Evolutionary conservation across 2,329 filamentous ascomycete genomes (phyloP).

Genomic region (Phyllosticta citriasiana): DNA sequence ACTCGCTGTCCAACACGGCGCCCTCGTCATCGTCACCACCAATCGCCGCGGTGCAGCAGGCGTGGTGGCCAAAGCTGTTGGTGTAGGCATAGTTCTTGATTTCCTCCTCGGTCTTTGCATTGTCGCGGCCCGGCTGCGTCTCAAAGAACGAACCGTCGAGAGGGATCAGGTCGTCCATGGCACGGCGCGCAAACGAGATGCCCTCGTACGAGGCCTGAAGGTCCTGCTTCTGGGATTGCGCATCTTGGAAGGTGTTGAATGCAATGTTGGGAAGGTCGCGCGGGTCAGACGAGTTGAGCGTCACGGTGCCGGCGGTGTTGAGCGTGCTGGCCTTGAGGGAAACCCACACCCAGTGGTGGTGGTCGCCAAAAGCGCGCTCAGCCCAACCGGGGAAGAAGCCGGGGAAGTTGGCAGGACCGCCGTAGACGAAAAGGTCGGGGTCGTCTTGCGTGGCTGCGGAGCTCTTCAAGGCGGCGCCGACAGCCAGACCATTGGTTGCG

Average conservation of each 20-base stretch:
- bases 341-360: slow-evolving; percentile 39
- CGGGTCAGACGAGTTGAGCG: slow-evolving; percentile 50
- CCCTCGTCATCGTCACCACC: slow-evolving; percentile 43
- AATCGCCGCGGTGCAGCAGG: slow-evolving; percentile 45
- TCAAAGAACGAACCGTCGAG: slow-evolving; percentile 29
- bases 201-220: slow-evolving; percentile 46
- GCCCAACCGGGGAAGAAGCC: slow-evolving; percentile 48
- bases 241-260: slow-evolving; percentile 31
- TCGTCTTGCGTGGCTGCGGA: slow-evolving; percentile 39
- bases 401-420: slow-evolving; percentile 44
- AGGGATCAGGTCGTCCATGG: slow-evolving; percentile 14
- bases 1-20: slow-evolving; percentile 47
- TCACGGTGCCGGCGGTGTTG: slow-evolving; percentile 52
- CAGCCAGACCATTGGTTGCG: slow-evolving; percentile 43
- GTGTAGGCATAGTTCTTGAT: slow-evolving; percentile 26
- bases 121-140: slow-evolving; percentile 31
- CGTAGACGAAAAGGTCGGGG: slow-evolving; percentile 35
- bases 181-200: slow-evolving; percentile 41
- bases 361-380: slow-evolving; percentile 33
- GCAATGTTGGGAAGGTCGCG: slow-evolving; percentile 52
- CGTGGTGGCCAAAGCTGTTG: slow-evolving; percentile 41
- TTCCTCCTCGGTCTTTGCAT: slow-evolving; percentile 32
- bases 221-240: slow-evolving; percentile 30
- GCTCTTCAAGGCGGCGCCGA: slow-evolving; percentile 32
- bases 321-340: slow-evolving; percentile 54